Conservation (phyloP, 2,329 filamentous ascomycete genomes). For the Orbilia javanica region DNA sequence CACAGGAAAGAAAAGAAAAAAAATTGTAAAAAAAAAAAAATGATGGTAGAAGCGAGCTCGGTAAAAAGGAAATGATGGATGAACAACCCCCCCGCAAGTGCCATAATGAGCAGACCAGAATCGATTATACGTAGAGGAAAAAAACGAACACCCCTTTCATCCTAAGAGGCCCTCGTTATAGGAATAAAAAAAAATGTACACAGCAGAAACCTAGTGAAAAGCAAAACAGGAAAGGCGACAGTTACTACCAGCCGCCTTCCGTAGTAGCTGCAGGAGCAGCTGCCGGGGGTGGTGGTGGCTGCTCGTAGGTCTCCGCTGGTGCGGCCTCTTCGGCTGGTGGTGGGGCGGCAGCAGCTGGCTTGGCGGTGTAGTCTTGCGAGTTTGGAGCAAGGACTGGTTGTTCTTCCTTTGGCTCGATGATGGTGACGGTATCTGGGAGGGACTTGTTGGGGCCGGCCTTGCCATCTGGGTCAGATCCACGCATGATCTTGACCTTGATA, state of each 20-base stretch:
- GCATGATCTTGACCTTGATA: constrained; percentile 99
- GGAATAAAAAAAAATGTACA: constrained; percentile 53
- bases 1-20: constrained; percentile 23
- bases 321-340: constrained; percentile 39
- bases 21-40: constrained; percentile 17
- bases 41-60: constrained; percentile 29
- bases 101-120: constrained; percentile 50
- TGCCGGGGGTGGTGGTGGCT: constrained; percentile 35
- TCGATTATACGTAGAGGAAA: constrained; percentile 56
- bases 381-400: constrained; percentile 92
- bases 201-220: constrained; percentile 30
- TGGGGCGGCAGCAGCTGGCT: constrained; percentile 48
- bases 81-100: constrained; percentile 55
- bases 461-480: constrained; percentile 98
- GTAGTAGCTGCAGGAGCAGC: constrained; percentile 24
- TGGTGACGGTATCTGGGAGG: constrained; percentile 97
- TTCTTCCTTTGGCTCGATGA: constrained; percentile 99
- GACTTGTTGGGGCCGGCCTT: constrained; percentile 98
- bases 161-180: constrained; percentile 10
- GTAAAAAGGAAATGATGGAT: constrained; percentile 42
- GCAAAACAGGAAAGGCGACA: constrained; percentile 28
- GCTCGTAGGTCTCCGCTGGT: constrained; percentile 49
- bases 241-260: constrained; percentile 46
- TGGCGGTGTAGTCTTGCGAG: constrained; percentile 88
- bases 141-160: constrained; percentile 27